Base-by-base conservation (phyloP, 371 early-diverging fungal species). In the Actinomortierella ambigua region DNA sequence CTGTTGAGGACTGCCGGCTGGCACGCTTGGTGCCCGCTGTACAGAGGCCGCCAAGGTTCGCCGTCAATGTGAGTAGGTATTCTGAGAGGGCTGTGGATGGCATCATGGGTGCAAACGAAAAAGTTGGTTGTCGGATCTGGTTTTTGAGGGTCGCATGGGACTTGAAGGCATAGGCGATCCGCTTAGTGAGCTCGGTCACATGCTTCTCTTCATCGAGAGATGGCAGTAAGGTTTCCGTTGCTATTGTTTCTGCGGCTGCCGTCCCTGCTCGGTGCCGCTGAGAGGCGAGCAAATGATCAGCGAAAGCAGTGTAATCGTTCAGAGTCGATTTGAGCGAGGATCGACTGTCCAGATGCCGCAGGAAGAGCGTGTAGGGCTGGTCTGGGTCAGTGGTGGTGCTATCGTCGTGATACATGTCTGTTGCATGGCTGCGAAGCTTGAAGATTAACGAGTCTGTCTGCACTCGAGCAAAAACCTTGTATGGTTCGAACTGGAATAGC, bases 361-460 rank as follows among this genome's bases (percentile, higher is more conserved):
- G 63, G 57, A 71, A 82, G 15, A 69, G 42, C 6, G 77, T 77
- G 51, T 20, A 13, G 2, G 7, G 14, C 53, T 24, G 9, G 18
- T 13, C 28, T 46, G 48, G 23, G 64, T 4, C 4, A 28, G 50
- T 17, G 50, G 8, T 14, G 26, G 9, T 20, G 53, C 13, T 40
- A 15, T 8, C 20, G 52, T 67, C 42, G 28, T 29, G 22, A 43
- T 59, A 4, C 20, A 29, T 47, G 56, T 14, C 22, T 27, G 29
- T 17, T 44, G 44, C 28, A 51, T 24, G 26, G 49, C 73, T 69
- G 29, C 81, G 69, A 1, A 86, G 55, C 27, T 80, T 79, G 61
- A 88, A 88, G 17, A 88, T 81, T 5, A 88, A 71, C 2, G 88
- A 86, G 50, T 88, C 87, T 0, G 88, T 88, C 53, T 88, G 88